Evolutionary conservation across 306 rosid genomes (phyloP).

Genomic region (Medicago ruthenica): DNA sequence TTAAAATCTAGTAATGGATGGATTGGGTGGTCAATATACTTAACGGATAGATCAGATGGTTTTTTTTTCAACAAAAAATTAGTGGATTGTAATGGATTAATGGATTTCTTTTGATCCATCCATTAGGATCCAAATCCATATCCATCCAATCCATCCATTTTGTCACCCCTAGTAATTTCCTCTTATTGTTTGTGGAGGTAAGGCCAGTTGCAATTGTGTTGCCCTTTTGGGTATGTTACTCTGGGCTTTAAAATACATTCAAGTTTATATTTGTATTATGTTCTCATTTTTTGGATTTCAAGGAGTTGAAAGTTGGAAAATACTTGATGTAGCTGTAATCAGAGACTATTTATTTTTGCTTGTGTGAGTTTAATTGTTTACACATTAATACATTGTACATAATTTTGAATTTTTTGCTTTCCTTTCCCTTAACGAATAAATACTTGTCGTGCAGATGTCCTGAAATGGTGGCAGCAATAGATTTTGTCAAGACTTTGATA

Average conservation of each 20-base stretch:
- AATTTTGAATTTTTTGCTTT: neutral
- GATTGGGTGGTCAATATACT: no score
- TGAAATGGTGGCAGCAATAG: constrained; percentile 34
- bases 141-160: no score
- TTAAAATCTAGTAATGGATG: no score
- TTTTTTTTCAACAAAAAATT: no score
- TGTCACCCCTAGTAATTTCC: no score
- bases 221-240: constrained; percentile 4
- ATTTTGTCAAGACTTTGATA: constrained; percentile 33
- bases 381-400: neutral
- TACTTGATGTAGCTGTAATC: neutral
- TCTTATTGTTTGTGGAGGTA: neutral
- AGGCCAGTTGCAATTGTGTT: neutral
- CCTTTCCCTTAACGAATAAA: neutral
- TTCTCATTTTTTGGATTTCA: constrained; percentile 2
- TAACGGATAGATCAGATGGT: no score
- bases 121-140: no score
- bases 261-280: neutral
- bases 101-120: no score
- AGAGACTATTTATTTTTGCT: neutral
- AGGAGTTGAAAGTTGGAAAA: constrained; percentile 17
- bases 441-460: constrained; percentile 44
- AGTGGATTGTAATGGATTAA: no score
- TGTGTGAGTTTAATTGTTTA: neutral
- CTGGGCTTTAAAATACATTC: no score